Conservation (phyloP, 805 yeast species). For the Brettanomyces bruxellensis region DNA sequence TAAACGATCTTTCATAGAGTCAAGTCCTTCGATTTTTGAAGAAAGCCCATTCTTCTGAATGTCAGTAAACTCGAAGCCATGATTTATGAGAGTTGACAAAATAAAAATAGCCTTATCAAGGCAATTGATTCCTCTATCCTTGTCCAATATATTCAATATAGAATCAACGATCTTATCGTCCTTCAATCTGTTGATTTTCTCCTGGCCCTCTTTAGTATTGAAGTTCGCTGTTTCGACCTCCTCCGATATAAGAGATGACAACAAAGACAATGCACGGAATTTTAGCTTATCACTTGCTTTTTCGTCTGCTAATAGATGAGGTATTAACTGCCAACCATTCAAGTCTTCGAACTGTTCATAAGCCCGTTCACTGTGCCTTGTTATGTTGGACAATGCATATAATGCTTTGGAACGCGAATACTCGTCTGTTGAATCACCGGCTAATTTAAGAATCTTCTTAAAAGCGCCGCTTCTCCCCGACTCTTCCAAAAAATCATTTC, state of each 20-base stretch:
- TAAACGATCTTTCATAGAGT: slow-evolving; percentile 36
- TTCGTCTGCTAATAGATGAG: slow-evolving; percentile 13
- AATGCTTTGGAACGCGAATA: slow-evolving; percentile 49
- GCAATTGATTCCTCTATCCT: slow-evolving; percentile 34
- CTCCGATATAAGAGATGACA: slow-evolving; percentile 45
- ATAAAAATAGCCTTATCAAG: slow-evolving; percentile 50
- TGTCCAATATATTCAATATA: slow-evolving; percentile 24
- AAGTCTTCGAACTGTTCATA: slow-evolving; percentile 43
- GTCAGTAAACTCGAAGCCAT: slow-evolving; percentile 36
- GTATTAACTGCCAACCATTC: slow-evolving; percentile 56
- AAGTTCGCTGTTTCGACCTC: slow-evolving; percentile 21
- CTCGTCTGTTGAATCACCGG: not conserved
- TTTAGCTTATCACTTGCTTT: slow-evolving; percentile 7
- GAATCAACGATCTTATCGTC: slow-evolving; percentile 25
- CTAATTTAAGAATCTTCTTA: not conserved
- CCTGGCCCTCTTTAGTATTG: slow-evolving; percentile 22
- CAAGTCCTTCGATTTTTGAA: slow-evolving; percentile 20
- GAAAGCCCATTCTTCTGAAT: slow-evolving; percentile 31
- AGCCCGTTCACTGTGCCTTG: slow-evolving; percentile 59
- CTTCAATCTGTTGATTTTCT: slow-evolving; percentile 29
- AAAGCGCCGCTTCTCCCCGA: slow-evolving; percentile 26
- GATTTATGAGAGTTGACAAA: slow-evolving; percentile 35
- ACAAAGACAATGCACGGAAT: slow-evolving; percentile 9
- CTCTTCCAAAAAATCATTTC: slow-evolving; percentile 49
- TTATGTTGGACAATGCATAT: slow-evolving; percentile 66